Evolutionary conservation across 768 basidiomycete species (phyloP), one percentile per base, ranked within the genome.

Genomic region (Stropharia rugosoannulata): DNA sequence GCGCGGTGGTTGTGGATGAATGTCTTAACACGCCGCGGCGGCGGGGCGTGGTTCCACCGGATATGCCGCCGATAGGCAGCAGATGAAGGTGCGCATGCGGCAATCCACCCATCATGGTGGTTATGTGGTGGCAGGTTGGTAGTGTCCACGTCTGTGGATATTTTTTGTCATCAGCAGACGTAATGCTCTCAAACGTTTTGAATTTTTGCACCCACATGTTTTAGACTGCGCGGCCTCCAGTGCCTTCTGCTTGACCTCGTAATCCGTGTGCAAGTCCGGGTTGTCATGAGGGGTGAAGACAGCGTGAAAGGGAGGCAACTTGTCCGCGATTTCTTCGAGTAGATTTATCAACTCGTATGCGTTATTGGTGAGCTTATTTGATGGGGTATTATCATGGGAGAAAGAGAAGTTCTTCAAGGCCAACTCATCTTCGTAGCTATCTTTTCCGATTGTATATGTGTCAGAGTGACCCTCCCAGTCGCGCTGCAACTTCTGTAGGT

Each of bases 211-310:
- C 75, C 29, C 55, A 79, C 77, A 73, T 62, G 65, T 71, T 4
- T 72, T 70, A 4, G 54, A 56, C 19, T 61, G 70, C 0, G 75
- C 79, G 4, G 78, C 76, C 41, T 70, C 53, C 22, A 75, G n/a
- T 1, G 74, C 76, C 25, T 61, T 54, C 4, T 64, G 22, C 57
- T 64, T 73, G 12, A 76, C 49, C 18, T 75, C 71, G 49, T 69
- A 71, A 51, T 77, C 70, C 0, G 72, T 65, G 8, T 69, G 66
- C 27, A 78, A 55, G 49, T 74, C 74, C 2, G 80, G 80, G 47
- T 69, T 77, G 52, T 81, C 81, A 56, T 79, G 75, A 5, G 80
- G 79, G n/a, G 72, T 76, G 57, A 83, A 80, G 0, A 78, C 72
- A 4, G 80, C 80, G 8, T 78, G 69, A 49, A 84, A 83, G 1